A percentile compares a stretch with the other conserved stretches of the same genome.
Conservation (phyloP, 2,329 filamentous ascomycete genomes). For the Fusarium sp. region DNA sequence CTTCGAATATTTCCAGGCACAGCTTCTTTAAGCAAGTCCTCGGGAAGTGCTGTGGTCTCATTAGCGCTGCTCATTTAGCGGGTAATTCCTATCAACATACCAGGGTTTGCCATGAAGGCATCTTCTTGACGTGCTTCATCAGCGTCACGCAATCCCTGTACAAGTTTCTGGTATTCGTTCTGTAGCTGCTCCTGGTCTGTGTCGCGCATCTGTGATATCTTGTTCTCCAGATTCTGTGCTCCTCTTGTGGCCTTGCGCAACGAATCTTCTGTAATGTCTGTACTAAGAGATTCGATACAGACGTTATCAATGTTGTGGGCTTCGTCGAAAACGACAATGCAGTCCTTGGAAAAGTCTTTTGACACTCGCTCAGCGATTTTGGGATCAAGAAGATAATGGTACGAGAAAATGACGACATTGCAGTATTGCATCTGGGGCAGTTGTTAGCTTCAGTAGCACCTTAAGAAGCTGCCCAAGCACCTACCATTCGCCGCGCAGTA, state of each 20-base stretch:
- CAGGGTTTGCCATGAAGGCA: conserved; percentile 95
- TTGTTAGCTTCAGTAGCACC: conserved; percentile 11
- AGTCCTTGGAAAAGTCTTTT: conserved; percentile 95
- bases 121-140: conserved; percentile 93
- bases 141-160: conserved; percentile 87
- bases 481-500: conserved; percentile 90
- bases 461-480: conserved; percentile 27
- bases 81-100: conserved; percentile 46
- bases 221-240: conserved; percentile 88
- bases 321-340: conserved; percentile 98
- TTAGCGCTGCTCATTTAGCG: conserved; percentile 6
- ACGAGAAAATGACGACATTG: conserved; percentile 99
- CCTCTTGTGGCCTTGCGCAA: conserved; percentile 89
- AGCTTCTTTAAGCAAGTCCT: conserved; percentile 93
- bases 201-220: conserved; percentile 94
- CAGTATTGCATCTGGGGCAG: conserved; percentile 87
- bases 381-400: conserved; percentile 96
- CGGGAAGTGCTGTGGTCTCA: conserved; percentile 73
- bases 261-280: conserved; percentile 95
- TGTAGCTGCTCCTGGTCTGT: conserved; percentile 94
- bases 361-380: conserved; percentile 98
- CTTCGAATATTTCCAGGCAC: conserved; percentile 95
- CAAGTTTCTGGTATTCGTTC: conserved; percentile 93
- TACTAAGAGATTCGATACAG: conserved; percentile 96
- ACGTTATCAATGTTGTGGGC: conserved; percentile 99